Conservation (phyloP, 306 rosid genomes). For the Vicia villosa region DNA sequence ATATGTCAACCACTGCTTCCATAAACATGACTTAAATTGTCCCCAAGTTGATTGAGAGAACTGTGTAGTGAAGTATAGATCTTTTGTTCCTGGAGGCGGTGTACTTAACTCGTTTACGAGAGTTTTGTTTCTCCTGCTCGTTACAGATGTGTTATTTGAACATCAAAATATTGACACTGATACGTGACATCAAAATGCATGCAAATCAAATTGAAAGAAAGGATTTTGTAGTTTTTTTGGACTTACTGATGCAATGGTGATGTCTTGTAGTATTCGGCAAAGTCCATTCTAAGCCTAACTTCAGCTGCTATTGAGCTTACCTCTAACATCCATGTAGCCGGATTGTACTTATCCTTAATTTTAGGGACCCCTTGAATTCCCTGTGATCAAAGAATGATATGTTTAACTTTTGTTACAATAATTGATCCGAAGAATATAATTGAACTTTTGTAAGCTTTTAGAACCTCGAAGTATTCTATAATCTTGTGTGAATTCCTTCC, state of each 20-base stretch:
- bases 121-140: constrained; percentile 69
- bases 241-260: constrained; percentile 60
- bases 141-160: background rate
- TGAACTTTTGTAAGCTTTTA: background rate
- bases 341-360: constrained; percentile 63
- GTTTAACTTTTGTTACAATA: background rate
- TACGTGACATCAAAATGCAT: background rate
- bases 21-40: constrained; percentile 77
- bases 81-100: constrained; percentile 64
- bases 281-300: constrained; percentile 56
- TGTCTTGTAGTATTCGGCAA: constrained; percentile 57
- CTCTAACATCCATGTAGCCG: constrained; percentile 86
- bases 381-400: constrained; percentile 40
- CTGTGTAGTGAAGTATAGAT: constrained; percentile 61
- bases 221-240: background rate
- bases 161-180: background rate
- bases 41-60: constrained; percentile 72
- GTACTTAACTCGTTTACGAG: constrained; percentile 59
- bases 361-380: constrained; percentile 60
- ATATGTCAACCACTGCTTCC: constrained; percentile 94
- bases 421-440: background rate
- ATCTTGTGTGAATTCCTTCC: constrained; percentile 68
- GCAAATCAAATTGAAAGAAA: background rate
- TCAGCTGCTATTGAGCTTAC: constrained; percentile 66
- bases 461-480: constrained; percentile 74